These are phyloP conservation scores for Phialocephala subalpina DNA, from an alignment of 2,329 filamentous ascomycete genomes.

Conservation along the genomic window DNA sequence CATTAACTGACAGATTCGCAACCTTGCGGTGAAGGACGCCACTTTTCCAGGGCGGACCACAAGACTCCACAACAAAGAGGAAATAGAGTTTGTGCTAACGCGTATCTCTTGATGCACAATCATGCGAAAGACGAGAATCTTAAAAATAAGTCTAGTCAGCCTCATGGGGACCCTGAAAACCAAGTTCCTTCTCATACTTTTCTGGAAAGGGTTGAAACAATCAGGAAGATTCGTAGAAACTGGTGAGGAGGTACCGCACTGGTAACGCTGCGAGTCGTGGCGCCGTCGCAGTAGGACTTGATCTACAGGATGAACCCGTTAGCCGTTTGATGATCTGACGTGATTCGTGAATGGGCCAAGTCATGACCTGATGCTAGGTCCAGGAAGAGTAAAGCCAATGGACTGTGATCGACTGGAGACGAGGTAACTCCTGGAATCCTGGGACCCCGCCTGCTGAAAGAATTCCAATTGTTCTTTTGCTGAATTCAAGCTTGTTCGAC, in stretches of 20 bases:
- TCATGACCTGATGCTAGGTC: not conserved
- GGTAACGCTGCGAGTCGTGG: conserved; percentile 2
- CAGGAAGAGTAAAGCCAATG: not conserved
- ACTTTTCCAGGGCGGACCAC: not conserved
- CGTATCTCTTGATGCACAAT: conserved; percentile 3
- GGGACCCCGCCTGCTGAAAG: conserved; percentile 1
- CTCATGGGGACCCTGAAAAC: not conserved
- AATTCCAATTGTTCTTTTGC: not conserved
- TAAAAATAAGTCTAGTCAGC: not conserved
- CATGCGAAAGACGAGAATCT: not conserved
- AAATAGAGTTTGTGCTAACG: not conserved
- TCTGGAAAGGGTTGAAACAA: not conserved
- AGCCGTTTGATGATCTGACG: conserved; percentile 18
- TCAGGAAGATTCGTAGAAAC: not conserved
- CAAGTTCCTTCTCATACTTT: not conserved
- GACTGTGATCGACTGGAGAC: not conserved
- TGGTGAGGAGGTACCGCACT: not conserved
- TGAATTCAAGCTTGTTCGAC: not conserved
- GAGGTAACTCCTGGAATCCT: not conserved
- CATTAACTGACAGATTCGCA: not conserved
- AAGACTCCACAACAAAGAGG: not conserved
- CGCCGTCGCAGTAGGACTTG: conserved; percentile 4
- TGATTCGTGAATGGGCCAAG: conserved; percentile 5
- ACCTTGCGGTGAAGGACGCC: not conserved
- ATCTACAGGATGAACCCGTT: conserved; percentile 18